Conservation (phyloP, 2,329 filamentous ascomycete genomes). For the Pseudogymnoascus sp. region DNA sequence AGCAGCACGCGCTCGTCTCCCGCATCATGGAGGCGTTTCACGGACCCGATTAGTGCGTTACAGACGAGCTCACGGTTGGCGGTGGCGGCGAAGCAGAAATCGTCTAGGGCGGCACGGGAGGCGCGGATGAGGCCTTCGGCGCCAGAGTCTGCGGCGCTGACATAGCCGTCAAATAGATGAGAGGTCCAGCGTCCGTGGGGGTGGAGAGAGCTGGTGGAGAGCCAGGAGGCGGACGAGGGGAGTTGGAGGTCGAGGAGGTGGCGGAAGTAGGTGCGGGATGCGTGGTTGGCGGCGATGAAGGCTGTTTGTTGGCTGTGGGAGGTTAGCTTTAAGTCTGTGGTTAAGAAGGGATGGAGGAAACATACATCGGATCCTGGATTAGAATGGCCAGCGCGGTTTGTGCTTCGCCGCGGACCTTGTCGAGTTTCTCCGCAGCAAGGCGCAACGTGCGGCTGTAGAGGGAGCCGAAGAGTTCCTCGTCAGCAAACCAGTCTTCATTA, state of each 20-base stretch:
- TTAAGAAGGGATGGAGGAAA: not conserved
- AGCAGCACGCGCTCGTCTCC: constrained; percentile 62
- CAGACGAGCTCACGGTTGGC: constrained; percentile 37
- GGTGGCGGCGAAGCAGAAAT: constrained; percentile 36
- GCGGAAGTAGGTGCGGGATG: not conserved
- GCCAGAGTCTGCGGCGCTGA: constrained; percentile 69
- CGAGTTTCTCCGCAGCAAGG: constrained; percentile 80
- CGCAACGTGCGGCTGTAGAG: constrained; percentile 41
- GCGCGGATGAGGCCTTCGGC: constrained; percentile 68
- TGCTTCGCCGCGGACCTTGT: constrained; percentile 69
- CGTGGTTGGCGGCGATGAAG: not conserved
- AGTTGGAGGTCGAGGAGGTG: not conserved
- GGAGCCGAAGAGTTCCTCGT: constrained; percentile 10
- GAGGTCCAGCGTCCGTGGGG: not conserved
- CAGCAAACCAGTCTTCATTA: constrained; percentile 12
- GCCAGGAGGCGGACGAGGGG: not conserved
- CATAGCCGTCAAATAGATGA: constrained; percentile 55
- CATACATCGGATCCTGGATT: constrained; percentile 3
- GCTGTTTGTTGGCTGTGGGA: constrained; percentile 22
- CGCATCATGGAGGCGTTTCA: constrained; percentile 39
- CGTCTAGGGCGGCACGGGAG: constrained; percentile 57
- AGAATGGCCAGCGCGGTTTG: constrained; percentile 43
- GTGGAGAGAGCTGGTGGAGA: not conserved
- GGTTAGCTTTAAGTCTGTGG: constrained; percentile 19
- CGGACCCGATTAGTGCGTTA: constrained; percentile 45